A percentile compares a stretch with the other conserved stretches of the same genome.
phyloP scores from a whole-genome alignment of 2,329 filamentous ascomycete genomes.

The Dactylellina drechsleri region DNA sequence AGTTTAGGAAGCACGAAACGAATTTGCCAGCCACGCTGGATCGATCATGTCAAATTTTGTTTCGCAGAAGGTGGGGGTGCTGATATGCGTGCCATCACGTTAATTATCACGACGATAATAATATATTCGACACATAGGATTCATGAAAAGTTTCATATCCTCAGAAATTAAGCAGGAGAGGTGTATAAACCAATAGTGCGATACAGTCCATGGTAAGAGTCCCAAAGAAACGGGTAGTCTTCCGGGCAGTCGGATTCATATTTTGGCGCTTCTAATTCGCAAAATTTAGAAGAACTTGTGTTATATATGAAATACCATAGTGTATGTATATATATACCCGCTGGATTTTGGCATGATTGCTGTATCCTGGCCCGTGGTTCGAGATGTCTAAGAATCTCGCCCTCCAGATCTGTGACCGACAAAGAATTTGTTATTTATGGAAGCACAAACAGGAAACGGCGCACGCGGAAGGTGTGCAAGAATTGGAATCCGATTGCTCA shows the following conservation, averaged over 20 bases:
- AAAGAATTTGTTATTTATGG: not conserved
- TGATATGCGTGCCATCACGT: too few relatives aligned
- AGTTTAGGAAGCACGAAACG: not conserved
- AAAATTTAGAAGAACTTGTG: not conserved
- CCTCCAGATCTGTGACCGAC: too few relatives aligned
- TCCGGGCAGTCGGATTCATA: not conserved
- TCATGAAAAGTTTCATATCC: slow-evolving; percentile 6
- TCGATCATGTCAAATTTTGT: slow-evolving; percentile 44
- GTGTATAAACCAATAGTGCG: slow-evolving; percentile 1
- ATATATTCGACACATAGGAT: not conserved
- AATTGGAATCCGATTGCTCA: not conserved
- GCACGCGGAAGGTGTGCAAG: too few relatives aligned
- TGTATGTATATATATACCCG: slow-evolving; percentile 23
- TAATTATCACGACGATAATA: not conserved
- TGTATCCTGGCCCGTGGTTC: slow-evolving; percentile 10
- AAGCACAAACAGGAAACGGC: not conserved
- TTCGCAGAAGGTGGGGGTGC: slow-evolving; percentile 14
- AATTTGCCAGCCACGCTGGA: slow-evolving; percentile 13
- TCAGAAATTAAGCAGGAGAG: not conserved
- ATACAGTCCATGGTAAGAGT: slow-evolving; percentile 7
- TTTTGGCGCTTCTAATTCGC: not conserved
- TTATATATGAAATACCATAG: slow-evolving; percentile 1
- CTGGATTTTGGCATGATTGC: slow-evolving; percentile 28
- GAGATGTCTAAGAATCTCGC: slow-evolving; percentile 26
- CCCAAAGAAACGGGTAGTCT: not conserved